phyloP scores from a whole-genome alignment of 2,329 filamentous ascomycete species.

The Verticillium zaregamsianum region DNA sequence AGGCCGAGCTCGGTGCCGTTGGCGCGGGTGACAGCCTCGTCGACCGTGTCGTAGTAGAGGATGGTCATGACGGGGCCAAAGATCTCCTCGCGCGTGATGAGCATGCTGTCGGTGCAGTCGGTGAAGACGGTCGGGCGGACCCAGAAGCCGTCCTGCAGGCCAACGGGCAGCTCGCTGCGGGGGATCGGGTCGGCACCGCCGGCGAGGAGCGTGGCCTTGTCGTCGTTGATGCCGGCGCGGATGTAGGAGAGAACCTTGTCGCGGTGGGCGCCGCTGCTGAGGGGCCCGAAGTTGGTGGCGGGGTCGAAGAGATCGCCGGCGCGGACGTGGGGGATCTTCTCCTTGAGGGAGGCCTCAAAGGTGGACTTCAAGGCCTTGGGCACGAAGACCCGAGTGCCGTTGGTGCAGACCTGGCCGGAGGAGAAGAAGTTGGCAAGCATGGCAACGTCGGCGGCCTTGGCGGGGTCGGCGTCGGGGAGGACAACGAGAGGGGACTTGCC shows the following conservation, averaged over 20 bases:
- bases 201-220: conserved; percentile 69
- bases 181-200: conserved; percentile 62
- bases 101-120: conserved; percentile 79
- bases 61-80: conserved; percentile 87
- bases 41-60: conserved; percentile 65
- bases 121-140: conserved; percentile 81
- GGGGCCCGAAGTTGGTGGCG: conserved; percentile 76
- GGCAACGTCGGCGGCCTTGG: conserved; percentile 79
- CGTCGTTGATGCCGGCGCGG: conserved; percentile 65
- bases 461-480: conserved; percentile 73
- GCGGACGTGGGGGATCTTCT: conserved; percentile 75
- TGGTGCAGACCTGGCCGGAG: conserved; percentile 88
- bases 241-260: conserved; percentile 80
- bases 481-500: conserved; percentile 81
- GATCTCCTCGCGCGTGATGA: conserved; percentile 76
- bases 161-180: conserved; percentile 38
- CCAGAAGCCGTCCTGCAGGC: conserved; percentile 69
- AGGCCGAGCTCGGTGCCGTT: conserved; percentile 76
- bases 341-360: conserved; percentile 66
- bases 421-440: conserved; percentile 96
- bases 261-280: conserved; percentile 70
- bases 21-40: conserved; percentile 67
- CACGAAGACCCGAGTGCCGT: conserved; percentile 84
- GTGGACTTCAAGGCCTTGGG: conserved; percentile 58
- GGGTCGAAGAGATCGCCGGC: conserved; percentile 69